These are phyloP conservation scores for Phytopythium litorale DNA, from an alignment of 352 stramenopile species.

Conservation along the genomic window DNA sequence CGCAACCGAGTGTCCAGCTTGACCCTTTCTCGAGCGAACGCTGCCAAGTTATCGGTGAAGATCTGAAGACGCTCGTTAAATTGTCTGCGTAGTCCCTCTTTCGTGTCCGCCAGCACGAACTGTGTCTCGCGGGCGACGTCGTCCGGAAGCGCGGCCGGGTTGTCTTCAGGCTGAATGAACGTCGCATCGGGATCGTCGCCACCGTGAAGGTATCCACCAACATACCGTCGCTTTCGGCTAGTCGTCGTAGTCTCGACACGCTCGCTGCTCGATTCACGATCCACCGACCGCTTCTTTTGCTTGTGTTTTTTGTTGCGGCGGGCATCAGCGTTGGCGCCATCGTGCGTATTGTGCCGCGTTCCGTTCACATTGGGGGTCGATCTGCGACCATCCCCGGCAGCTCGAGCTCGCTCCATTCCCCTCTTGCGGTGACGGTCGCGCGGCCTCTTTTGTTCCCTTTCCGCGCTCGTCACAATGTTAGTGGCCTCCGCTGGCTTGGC, in stretches of 20 bases:
- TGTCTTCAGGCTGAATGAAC: slow-evolving; percentile 86
- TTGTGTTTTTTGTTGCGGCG: not conserved
- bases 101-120: slow-evolving; percentile 32
- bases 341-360: not conserved
- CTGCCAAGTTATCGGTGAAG: slow-evolving; percentile 23
- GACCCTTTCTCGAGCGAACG: slow-evolving; percentile 28
- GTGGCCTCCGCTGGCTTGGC: too few species aligned
- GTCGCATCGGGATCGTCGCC: slow-evolving; percentile 49
- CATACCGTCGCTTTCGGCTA: slow-evolving; percentile 25
- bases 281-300: too few species aligned
- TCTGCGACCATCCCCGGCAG: not conserved
- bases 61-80: slow-evolving; percentile 22
- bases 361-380: not conserved
- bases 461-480: not conserved
- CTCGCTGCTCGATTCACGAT: not conserved
- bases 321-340: not conserved
- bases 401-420: not conserved
- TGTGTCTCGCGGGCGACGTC: slow-evolving; percentile 64
- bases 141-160: slow-evolving; percentile 64
- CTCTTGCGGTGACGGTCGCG: not conserved
- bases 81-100: slow-evolving; percentile 34
- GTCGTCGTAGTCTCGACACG: not conserved
- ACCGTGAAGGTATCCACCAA: slow-evolving; percentile 69
- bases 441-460: not conserved
- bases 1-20: slow-evolving; percentile 19